A percentile compares a stretch with the other conserved stretches of the same genome.
These are phyloP conservation scores for Euphorbia pulcherrima DNA, from an alignment of 345 rosid species.

Conservation along the genomic window DNA sequence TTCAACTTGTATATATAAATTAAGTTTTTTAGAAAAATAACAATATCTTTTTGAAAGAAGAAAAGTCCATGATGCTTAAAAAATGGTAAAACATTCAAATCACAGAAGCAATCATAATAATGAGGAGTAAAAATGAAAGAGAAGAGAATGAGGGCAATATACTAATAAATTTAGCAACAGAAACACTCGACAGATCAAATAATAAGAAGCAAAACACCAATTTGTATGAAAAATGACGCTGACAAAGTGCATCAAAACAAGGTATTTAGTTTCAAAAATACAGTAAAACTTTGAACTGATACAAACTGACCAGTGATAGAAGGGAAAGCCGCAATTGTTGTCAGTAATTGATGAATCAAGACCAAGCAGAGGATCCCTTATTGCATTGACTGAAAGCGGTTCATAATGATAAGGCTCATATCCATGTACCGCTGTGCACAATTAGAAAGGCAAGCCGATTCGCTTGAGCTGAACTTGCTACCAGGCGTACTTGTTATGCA, in stretches of 20 bases:
- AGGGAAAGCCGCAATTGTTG: constrained; percentile 4
- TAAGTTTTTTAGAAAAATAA: no score
- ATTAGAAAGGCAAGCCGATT: constrained; percentile 62
- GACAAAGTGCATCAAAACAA: constrained; percentile 2
- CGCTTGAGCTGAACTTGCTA: constrained; percentile 91
- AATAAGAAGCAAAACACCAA: background rate
- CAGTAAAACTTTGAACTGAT: background rate
- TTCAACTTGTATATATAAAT: no score
- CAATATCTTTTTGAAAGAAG: no score
- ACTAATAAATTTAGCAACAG: no score
- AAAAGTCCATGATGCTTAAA: no score
- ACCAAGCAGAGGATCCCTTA: constrained; percentile 9
- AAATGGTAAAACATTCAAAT: no score
- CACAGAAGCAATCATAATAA: no score
- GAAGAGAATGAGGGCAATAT: no score
- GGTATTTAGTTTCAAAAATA: background rate
- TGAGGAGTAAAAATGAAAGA: no score
- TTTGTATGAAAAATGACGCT: background rate
- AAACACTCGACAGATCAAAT: no score
- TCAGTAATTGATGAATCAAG: background rate
- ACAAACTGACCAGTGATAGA: background rate
- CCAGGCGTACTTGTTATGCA: constrained; percentile 79
- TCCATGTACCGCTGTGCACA: constrained; percentile 87
- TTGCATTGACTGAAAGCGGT: constrained; percentile 74
- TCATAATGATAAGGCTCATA: constrained; percentile 64